Percentiles rank a stretch among this genome's conserved stretches.
These are phyloP conservation scores for Syzygium aqueum DNA, from an alignment of 345 rosid species.

Conservation along the genomic window DNA sequence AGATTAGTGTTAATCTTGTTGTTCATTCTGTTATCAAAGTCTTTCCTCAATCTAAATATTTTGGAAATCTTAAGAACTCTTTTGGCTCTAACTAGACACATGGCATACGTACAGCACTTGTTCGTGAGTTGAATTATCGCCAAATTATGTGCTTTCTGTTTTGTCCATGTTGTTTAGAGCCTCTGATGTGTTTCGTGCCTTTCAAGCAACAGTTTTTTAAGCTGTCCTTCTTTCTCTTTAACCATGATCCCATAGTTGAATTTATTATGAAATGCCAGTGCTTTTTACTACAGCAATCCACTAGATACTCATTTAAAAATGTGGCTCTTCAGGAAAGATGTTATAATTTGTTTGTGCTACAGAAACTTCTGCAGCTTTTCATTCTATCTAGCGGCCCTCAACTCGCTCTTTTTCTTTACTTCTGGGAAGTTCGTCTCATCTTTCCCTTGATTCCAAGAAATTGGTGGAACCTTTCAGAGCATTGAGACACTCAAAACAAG, in stretches of 20 bases:
- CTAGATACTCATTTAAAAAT: neutral
- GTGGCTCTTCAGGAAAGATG: neutral
- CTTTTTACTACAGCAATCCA: neutral
- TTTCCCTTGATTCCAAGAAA: neutral
- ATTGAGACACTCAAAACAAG: neutral
- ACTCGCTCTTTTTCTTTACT: neutral
- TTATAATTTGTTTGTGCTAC: neutral
- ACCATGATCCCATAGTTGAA: neutral
- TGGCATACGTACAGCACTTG: neutral
- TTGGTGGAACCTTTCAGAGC: neutral
- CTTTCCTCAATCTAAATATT: neutral
- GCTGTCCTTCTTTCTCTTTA: neutral
- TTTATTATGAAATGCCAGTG: neutral
- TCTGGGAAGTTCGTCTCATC: neutral
- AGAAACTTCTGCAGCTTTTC: neutral
- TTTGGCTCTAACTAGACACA: neutral
- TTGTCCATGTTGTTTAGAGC: neutral
- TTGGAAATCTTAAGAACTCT: neutral
- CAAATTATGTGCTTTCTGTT: neutral
- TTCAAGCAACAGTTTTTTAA: neutral
- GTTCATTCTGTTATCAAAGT: neutral
- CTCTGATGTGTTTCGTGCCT: neutral
- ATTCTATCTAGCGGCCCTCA: neutral
- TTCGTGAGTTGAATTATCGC: neutral
- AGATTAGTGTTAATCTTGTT: neutral